These are phyloP conservation scores for Cladophialophora carrionii DNA, from an alignment of 2,329 filamentous ascomycete genomes.

Conservation along the genomic window DNA sequence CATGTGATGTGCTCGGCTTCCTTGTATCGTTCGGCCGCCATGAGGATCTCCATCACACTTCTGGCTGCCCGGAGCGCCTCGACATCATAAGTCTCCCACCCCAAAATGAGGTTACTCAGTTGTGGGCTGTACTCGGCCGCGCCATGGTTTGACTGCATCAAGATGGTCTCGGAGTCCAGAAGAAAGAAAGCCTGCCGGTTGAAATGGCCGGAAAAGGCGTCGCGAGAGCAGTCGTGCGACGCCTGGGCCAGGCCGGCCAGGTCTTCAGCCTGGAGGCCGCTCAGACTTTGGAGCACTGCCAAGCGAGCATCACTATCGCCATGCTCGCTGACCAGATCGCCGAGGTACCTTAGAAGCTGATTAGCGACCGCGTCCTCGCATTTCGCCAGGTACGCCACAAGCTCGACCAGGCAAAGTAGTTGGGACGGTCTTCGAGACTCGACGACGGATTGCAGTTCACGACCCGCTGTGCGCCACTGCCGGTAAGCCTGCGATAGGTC, in stretches of 20 bases:
- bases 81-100: background rate
- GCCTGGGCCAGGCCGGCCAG: background rate
- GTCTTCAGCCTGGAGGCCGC: conserved; percentile 3
- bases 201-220: conserved; percentile 9
- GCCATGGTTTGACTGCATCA: background rate
- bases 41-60: conserved; percentile 12
- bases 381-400: conserved; percentile 10
- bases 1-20: conserved; percentile 10
- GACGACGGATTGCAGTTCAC: conserved; percentile 4
- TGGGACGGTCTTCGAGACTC: conserved; percentile 5
- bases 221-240: background rate
- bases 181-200: conserved; percentile 9
- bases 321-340: conserved; percentile 1
- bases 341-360: conserved; percentile 6
- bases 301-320: background rate
- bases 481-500: conserved; percentile 17
- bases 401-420: conserved; percentile 12
- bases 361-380: conserved; percentile 7
- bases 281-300: conserved; percentile 2
- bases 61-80: conserved; percentile 1
- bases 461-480: conserved; percentile 13
- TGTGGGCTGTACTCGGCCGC: background rate
- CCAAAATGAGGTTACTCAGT: background rate
- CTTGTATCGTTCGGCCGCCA: conserved; percentile 3
- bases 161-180: conserved; percentile 14